Percentiles rank a stretch among this genome's conserved stretches.
Evolutionary conservation across 208 protist genomes (phyloP).

Genomic region (Jaenimonas drosophilae): DNA sequence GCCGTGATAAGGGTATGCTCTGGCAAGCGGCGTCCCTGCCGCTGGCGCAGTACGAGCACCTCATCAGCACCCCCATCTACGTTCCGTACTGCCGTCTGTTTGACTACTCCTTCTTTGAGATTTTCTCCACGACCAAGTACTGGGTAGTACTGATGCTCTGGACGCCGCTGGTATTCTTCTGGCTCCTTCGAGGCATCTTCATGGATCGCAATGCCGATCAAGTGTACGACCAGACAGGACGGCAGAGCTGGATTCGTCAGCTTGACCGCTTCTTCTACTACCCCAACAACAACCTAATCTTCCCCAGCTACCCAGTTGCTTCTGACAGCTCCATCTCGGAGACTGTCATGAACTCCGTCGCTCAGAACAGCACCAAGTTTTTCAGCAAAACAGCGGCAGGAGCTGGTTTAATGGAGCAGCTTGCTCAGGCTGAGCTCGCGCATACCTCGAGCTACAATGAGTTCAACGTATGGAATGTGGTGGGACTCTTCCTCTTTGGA

Average conservation of each 20-base stretch:
- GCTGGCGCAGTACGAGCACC: slow-evolving; percentile 30
- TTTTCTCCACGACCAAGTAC: slow-evolving; percentile 41
- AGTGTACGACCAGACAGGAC: no score
- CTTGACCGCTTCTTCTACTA: slow-evolving; percentile 25
- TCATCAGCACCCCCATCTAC: slow-evolving; percentile 29
- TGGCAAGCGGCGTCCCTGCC: slow-evolving; percentile 34
- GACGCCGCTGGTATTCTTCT: slow-evolving; percentile 32
- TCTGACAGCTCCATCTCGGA: slow-evolving; percentile 3
- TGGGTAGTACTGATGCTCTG: slow-evolving; percentile 27
- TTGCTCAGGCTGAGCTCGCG: no score
- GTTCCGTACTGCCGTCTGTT: slow-evolving; percentile 34
- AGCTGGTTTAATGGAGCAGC: no score
- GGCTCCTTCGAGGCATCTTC: slow-evolving; percentile 18
- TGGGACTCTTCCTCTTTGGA: slow-evolving; percentile 17
- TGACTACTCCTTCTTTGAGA: slow-evolving; percentile 22
- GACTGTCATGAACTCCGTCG: no score
- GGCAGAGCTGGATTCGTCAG: no score
- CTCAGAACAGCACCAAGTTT: no score
- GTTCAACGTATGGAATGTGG: slow-evolving; percentile 15
- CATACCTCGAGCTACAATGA: no score
- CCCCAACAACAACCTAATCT: slow-evolving; percentile 27
- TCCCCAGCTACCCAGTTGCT: slow-evolving; percentile 18
- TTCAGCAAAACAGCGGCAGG: no score
- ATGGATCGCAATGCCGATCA: no score
- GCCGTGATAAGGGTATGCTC: slow-evolving; percentile 22